Base-by-base conservation (phyloP, 1,284 basidiomycete species). In the Ganoderma meredithae region DNA sequence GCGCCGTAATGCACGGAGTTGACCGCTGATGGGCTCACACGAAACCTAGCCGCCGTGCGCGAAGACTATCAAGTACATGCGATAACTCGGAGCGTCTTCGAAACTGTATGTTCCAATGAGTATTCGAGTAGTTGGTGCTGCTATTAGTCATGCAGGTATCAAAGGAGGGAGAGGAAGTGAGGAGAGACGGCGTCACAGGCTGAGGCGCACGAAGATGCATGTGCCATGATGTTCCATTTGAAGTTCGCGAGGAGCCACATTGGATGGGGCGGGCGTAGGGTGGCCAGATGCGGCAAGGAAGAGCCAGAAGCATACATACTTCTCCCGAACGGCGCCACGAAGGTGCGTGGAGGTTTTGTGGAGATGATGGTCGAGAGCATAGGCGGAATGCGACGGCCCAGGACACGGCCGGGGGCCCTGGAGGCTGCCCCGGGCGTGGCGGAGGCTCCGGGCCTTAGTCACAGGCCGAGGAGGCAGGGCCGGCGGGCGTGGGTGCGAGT, bases 241-340 rank as follows among this genome's bases (percentile, higher is more conserved):
- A 13, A 41, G 41, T 41, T 41, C 41, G 5, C 12, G 22, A 25
- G 47, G 22, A 12, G 47, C 47, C 10, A 49, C 22, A 49, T 36
- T 36, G 47, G n/a, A 25, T 25, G 22, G 25, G 47, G 47, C 47
- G 47, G 47, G 22, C 47, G 1, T 49, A 22, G 12, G 47, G 22
- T 49, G 47, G 47, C 47, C 47, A 13, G 47, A 49, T 49, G 47
- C 25, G 47, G 47, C 47, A 49, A 49, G 22, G 47, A 49, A 49
- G 47, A 12, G 22, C 22, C 22, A 22, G 47, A 47, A 49, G 47
- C 7, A 49, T 49, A 19, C 22, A 49, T 25, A 49, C 22, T 49
- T 25, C 22, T 49, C 47, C 47, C 47, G 47, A 13, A 12, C 9
- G 47, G 47, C 47, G 47, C 47, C 47, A 49, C 47, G 47, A 49